Percentiles rank a stretch among this genome's conserved stretches.
Evolutionary conservation across 2,329 filamentous ascomycete genomes (phyloP).

Genomic region (Aureobasidium leucospermi): DNA sequence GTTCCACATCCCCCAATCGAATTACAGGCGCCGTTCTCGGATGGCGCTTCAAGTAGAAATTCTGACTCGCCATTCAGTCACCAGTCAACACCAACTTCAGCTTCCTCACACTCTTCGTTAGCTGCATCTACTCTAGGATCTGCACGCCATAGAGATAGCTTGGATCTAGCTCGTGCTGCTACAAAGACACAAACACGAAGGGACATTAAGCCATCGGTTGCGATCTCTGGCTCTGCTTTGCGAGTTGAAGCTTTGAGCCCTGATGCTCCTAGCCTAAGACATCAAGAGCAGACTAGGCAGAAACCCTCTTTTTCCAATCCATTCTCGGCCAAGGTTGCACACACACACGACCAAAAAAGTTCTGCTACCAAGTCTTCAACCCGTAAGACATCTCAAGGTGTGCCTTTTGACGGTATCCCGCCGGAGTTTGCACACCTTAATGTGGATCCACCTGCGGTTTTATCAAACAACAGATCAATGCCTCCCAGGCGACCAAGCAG

Average conservation of each 20-base stretch:
- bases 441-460: slow-evolving; percentile 49
- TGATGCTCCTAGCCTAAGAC: neutral
- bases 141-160: slow-evolving; percentile 7
- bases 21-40: neutral
- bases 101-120: slow-evolving; percentile 66
- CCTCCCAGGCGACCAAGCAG: slow-evolving; percentile 37
- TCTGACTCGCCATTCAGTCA: slow-evolving; percentile 71
- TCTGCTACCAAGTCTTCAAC: neutral
- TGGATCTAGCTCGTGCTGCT: slow-evolving; percentile 1
- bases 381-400: neutral
- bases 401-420: slow-evolving; percentile 16
- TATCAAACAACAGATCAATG: slow-evolving; percentile 39
- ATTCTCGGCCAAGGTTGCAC: neutral
- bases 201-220: neutral
- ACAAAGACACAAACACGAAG: neutral
- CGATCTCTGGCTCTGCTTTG: neutral
- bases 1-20: neutral
- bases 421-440: slow-evolving; percentile 46
- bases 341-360: neutral
- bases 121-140: slow-evolving; percentile 28
- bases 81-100: slow-evolving; percentile 71
- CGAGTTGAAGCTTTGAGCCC: neutral
- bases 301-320: neutral
- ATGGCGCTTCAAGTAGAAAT: slow-evolving; percentile 58
- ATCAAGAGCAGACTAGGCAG: neutral